Evolutionary conservation across 495 filamentous ascomycete genomes (phyloP), one percentile per base, ranked within the genome.

Genomic region (Penicillium odoratum): DNA sequence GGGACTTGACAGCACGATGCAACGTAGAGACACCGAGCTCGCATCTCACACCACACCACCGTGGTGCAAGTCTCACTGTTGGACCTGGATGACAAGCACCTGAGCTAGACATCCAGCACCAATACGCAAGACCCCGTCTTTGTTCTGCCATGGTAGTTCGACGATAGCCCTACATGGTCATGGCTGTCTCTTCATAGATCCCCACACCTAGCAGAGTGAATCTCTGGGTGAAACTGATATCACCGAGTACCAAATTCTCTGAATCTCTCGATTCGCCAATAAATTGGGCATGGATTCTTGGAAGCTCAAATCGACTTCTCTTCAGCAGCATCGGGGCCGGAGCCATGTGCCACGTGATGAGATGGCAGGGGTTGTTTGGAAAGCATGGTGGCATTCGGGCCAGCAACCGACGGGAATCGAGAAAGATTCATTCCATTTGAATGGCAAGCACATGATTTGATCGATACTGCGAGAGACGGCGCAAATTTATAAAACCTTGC

Each of bases 301-400:
- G 45, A 48, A 48, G 45, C 45, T 30, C 8, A 48, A 48, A 48
- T 48, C 45, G 26, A 48, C 45, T 48, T 48, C 45, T 48, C 45
- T 48, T 48, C 8, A 48, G 45, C 26, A 48, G 26, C 11, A 48
- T 11, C 3, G 7, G 45, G 45, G 45, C 45, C 36, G 26, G 7
- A n/a, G 45, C 25, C 45, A 30, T 13, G n/a, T 16, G 26, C 30
- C 45, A 48, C 45, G 45, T 48, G 45, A 30, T 30, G 1, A 8
- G 26, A 48, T 48, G 1, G 11, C 8, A 48, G 25, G 45, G 45
- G 45, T 0, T 48, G 25, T 48, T 29, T 28, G 7, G 36, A 40
- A 40, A 48, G 26, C 1, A 13, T 29, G 8, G 26, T 28, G 10
- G 7, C 45, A 48, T 48, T n/a, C 26, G 3, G 45, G 26, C 26